These are phyloP conservation scores for Phanerochaete sordida DNA, from an alignment of 768 basidiomycete species.

Conservation along the genomic window DNA sequence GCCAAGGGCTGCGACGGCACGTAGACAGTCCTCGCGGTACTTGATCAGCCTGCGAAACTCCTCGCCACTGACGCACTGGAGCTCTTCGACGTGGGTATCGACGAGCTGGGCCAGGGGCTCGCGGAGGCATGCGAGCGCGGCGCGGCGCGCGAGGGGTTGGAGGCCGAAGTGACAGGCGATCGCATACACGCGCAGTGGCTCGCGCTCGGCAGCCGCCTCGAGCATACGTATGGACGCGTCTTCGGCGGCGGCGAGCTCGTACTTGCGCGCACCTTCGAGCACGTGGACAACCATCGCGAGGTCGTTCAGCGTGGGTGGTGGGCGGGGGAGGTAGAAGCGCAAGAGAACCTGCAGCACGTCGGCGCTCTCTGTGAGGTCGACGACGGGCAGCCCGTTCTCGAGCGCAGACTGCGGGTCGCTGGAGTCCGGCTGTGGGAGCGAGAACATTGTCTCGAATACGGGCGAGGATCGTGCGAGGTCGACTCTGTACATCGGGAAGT, in stretches of 20 bases:
- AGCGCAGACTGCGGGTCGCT: background rate
- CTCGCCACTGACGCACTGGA: background rate
- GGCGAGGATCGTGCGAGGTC: slow-evolving; percentile 24
- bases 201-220: background rate
- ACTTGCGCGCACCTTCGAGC: slow-evolving; percentile 4
- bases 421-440: slow-evolving; percentile 13
- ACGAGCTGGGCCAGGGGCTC: background rate
- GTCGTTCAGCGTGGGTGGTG: background rate
- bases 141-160: slow-evolving; percentile 44
- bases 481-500: slow-evolving; percentile 22
- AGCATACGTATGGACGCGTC: background rate
- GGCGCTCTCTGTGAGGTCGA: slow-evolving; percentile 10
- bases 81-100: too few relatives aligned
- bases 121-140: slow-evolving; percentile 36
- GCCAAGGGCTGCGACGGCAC: too few relatives aligned
- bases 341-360: slow-evolving; percentile 7
- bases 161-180: slow-evolving; percentile 45
- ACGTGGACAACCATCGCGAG: background rate
- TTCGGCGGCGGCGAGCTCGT: slow-evolving; percentile 7
- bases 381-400: slow-evolving; percentile 10
- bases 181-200: slow-evolving; percentile 9
- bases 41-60: background rate
- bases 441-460: slow-evolving; percentile 27
- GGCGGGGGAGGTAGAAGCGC: slow-evolving; percentile 4
- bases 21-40: too few relatives aligned